Evolutionary conservation across 2,329 filamentous ascomycete species (phyloP), one percentile per base, ranked within the genome.

Genomic region (Falciphora oryzae): DNA sequence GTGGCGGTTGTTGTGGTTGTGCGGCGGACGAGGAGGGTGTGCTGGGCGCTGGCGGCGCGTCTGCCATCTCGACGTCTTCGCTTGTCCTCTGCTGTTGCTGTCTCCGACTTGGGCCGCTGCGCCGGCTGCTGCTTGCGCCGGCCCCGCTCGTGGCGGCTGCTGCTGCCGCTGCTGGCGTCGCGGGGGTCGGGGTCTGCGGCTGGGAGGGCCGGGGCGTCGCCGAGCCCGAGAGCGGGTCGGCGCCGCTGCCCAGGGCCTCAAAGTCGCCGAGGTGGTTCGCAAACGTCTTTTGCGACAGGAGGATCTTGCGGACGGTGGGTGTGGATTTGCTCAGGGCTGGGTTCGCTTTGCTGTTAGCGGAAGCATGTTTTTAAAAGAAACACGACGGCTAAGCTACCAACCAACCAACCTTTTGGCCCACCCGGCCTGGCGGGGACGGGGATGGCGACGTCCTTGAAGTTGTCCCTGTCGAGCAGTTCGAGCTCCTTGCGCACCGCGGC

Each of bases 261-360:
- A 89, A 92, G 74, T 95, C 91, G 69, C 91, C 89, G 60, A 94
- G 82, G 74, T 94, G 89, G 77, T 95, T 93, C 67, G 87, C 86
- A 75, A 94, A 94, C 3, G 90, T 92, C 78, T 94, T 92, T 73
- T 92, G 89, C 31, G 89, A 92, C 69, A 89, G 86, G 65, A 95
- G 80, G 67, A 95, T 92, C 76, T 89, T 89, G 70, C 91, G 86
- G 31, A 92, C 89, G 69, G 86, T 88, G 50, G 86, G 81, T 8
- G 89, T 91, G 74, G 86, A 85, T 71, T 88, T 89, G 69, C 77
- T 78, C 64, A 79, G 76, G 53, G 74, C 78, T 80, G 67, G 65
- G 32, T 27, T 61, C 35, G 10, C 2, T 22, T n/a, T 7, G 25
- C n/a, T n/a, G 22, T 2, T 11, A 50, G 44, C 44, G n/a, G n/a